These are phyloP conservation scores for Nakazawaea ernobii DNA, from an alignment of 805 yeast genomes.

Conservation along the genomic window DNA sequence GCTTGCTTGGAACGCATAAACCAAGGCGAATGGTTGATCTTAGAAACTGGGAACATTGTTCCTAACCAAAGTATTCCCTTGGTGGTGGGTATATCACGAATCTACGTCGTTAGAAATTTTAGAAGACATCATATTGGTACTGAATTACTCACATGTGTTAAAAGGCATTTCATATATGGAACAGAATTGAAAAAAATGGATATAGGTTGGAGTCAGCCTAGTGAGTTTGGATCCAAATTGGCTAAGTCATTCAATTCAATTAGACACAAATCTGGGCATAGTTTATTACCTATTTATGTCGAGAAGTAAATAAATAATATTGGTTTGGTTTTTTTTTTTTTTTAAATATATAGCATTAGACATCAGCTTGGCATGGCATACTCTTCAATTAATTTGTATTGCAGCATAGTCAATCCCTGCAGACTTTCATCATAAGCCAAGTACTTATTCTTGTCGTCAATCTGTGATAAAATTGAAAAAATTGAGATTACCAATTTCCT, in stretches of 20 bases:
- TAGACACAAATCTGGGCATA: slow-evolving; percentile 45
- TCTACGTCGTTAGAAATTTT: slow-evolving; percentile 37
- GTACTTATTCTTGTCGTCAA: not conserved
- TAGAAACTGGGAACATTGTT: slow-evolving; percentile 43
- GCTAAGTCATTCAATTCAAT: slow-evolving; percentile 54
- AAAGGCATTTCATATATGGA: slow-evolving; percentile 44
- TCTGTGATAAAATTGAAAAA: not conserved
- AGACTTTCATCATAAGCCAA: slow-evolving; percentile 3
- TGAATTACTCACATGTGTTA: slow-evolving; percentile 37
- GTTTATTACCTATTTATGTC: slow-evolving; percentile 44
- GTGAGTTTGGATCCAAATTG: slow-evolving; percentile 54
- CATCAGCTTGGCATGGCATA: not conserved
- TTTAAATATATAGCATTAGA: not conserved
- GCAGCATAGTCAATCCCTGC: not conserved
- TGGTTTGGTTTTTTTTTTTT: too few relatives aligned
- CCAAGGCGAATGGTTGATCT: slow-evolving; percentile 56
- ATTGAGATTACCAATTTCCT: not conserved
- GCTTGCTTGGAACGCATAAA: slow-evolving; percentile 44
- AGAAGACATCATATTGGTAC: slow-evolving; percentile 48
- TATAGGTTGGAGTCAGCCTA: slow-evolving; percentile 71
- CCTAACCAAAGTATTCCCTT: slow-evolving; percentile 35
- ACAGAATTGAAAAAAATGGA: slow-evolving; percentile 32
- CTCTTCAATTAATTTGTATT: not conserved
- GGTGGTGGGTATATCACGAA: slow-evolving; percentile 43
- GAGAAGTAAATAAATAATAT: slow-evolving; percentile 12